These are phyloP conservation scores for Trichoderma parareesei DNA, from an alignment of 495 filamentous ascomycete genomes.

Conservation along the genomic window DNA sequence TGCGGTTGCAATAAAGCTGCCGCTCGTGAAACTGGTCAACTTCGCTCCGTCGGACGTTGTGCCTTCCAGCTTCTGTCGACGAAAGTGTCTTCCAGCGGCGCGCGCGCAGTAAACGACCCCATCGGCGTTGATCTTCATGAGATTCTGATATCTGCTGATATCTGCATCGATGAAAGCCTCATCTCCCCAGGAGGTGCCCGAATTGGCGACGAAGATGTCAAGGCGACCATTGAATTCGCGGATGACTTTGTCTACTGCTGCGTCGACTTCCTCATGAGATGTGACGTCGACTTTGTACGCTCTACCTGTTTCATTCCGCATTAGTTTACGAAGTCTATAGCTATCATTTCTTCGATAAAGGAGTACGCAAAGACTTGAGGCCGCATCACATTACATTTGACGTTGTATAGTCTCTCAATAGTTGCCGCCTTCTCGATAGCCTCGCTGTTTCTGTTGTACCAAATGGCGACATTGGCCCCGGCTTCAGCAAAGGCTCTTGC, in stretches of 20 bases:
- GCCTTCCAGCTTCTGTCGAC: slow-evolving; percentile 51
- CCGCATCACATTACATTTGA: slow-evolving; percentile 52
- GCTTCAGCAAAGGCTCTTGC: slow-evolving; percentile 69
- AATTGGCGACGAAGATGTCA: slow-evolving; percentile 75
- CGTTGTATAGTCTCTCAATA: slow-evolving; percentile 65
- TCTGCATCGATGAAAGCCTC: slow-evolving; percentile 59
- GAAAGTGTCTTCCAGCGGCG: slow-evolving; percentile 62
- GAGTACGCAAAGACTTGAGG: no score
- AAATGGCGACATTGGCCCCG: slow-evolving; percentile 80
- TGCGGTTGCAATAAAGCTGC: slow-evolving; percentile 71
- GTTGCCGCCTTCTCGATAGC: slow-evolving; percentile 59
- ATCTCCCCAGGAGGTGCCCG: slow-evolving; percentile 66
- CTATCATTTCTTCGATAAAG: no score
- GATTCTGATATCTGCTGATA: slow-evolving; percentile 56
- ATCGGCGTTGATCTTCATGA: slow-evolving; percentile 69
- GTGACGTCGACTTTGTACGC: slow-evolving; percentile 68
- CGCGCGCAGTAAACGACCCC: slow-evolving; percentile 76
- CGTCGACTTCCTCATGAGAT: slow-evolving; percentile 48
- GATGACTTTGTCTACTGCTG: slow-evolving; percentile 49
- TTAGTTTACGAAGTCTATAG: no score
- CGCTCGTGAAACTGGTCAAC: slow-evolving; percentile 57
- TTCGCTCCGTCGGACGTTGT: slow-evolving; percentile 57
- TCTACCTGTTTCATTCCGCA: slow-evolving; percentile 43
- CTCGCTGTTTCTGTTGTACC: slow-evolving; percentile 73
- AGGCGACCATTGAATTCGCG: slow-evolving; percentile 64